phyloP scores from a whole-genome alignment of 805 yeast species.

The Metschnikowia cubensis region DNA sequence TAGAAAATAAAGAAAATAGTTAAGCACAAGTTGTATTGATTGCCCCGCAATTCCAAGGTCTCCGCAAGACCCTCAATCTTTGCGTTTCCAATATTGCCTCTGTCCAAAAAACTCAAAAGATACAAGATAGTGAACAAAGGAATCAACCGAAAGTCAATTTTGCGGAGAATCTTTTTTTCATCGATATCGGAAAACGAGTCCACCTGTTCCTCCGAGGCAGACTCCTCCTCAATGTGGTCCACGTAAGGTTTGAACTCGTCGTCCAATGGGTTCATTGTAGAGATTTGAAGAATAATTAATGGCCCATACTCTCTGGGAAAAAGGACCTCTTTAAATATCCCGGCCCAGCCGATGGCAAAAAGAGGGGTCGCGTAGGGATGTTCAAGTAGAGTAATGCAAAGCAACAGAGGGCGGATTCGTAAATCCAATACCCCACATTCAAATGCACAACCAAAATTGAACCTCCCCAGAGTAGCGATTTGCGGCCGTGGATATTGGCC shows the following conservation, averaged over 20 bases:
- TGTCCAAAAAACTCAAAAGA: constrained; percentile 71
- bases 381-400: not conserved
- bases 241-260: constrained; percentile 4
- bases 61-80: constrained; percentile 62
- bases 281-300: not conserved
- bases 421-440: constrained; percentile 3
- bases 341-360: not conserved
- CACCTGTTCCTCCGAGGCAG: not conserved
- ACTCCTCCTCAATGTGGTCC: constrained; percentile 5
- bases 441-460: not conserved
- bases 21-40: constrained; percentile 60
- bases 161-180: constrained; percentile 54
- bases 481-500: not conserved
- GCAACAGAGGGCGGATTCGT: constrained; percentile 1
- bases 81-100: constrained; percentile 82
- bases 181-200: constrained; percentile 32
- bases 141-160: constrained; percentile 63
- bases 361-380: constrained; percentile 1
- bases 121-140: constrained; percentile 76
- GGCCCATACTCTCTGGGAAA: not conserved
- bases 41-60: constrained; percentile 52
- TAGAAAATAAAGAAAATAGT: constrained; percentile 73
- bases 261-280: not conserved
- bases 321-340: not conserved
- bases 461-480: not conserved